Percentiles rank a stretch among this genome's conserved stretches.
These are phyloP conservation scores for Schwanniomyces occidentalis DNA, from an alignment of 805 yeast genomes.

Conservation along the genomic window DNA sequence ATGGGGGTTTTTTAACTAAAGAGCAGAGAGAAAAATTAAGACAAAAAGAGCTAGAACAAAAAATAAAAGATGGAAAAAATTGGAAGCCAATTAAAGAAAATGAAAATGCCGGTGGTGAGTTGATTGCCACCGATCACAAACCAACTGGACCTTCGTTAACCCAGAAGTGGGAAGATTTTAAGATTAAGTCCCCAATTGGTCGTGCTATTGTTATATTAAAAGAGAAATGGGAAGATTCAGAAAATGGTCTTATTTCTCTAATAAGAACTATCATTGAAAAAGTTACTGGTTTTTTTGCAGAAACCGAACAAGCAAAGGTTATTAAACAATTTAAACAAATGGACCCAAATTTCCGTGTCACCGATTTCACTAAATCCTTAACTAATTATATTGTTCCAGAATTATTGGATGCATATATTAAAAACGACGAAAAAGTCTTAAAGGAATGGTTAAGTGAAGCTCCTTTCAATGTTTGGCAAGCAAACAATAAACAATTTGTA, in stretches of 20 bases:
- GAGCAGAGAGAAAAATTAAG: slow-evolving; percentile 79
- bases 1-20: slow-evolving; percentile 89
- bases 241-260: slow-evolving; percentile 82
- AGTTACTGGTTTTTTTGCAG: slow-evolving; percentile 87
- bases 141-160: slow-evolving; percentile 68
- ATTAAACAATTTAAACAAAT: slow-evolving; percentile 78
- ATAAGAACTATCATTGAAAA: slow-evolving; percentile 79
- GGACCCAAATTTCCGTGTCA: slow-evolving; percentile 85
- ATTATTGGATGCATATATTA: slow-evolving; percentile 89
- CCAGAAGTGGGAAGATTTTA: slow-evolving; percentile 65
- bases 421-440: slow-evolving; percentile 81
- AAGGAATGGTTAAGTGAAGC: slow-evolving; percentile 96
- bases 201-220: slow-evolving; percentile 59
- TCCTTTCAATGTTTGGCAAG: slow-evolving; percentile 91
- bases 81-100: slow-evolving; percentile 71
- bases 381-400: slow-evolving; percentile 95
- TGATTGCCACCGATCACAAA: slow-evolving; percentile 80
- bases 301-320: slow-evolving; percentile 95
- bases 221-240: slow-evolving; percentile 87
- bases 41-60: slow-evolving; percentile 47
- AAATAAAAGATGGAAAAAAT: slow-evolving; percentile 57
- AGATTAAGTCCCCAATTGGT: slow-evolving; percentile 69
- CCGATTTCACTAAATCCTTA: slow-evolving; percentile 75
- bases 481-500: slow-evolving; percentile 86
- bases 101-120: slow-evolving; percentile 78